phyloP scores from a whole-genome alignment of 2,329 filamentous ascomycete genomes.

The Fusarium oxysporum region DNA sequence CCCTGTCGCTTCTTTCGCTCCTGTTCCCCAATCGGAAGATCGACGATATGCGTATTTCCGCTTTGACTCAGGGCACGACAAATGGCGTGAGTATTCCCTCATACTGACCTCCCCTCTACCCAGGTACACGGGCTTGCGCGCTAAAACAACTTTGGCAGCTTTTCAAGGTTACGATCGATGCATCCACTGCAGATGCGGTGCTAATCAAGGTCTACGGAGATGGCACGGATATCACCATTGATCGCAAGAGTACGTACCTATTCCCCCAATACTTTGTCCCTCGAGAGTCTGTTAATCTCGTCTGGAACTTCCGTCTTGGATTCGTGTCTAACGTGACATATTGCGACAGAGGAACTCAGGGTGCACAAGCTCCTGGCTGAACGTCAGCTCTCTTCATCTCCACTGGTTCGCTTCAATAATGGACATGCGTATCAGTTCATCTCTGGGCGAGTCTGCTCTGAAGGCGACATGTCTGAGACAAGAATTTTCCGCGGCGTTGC shows the following conservation, averaged over 20 bases:
- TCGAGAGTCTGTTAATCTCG: not conserved
- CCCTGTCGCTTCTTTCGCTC: conserved; percentile 11
- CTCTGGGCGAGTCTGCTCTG: conserved; percentile 25
- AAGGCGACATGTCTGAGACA: conserved; percentile 25
- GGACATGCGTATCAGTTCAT: conserved; percentile 39
- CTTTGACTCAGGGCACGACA: conserved; percentile 36
- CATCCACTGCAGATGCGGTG: conserved; percentile 3
- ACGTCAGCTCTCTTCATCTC: conserved; percentile 26
- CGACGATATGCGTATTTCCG: conserved; percentile 5
- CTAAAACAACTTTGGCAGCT: conserved; percentile 23
- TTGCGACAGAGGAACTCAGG: conserved; percentile 34
- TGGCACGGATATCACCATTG: conserved; percentile 39
- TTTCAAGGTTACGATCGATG: conserved; percentile 29
- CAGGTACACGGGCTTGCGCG: not conserved
- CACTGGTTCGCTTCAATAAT: conserved; percentile 36
- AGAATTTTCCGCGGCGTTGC: conserved; percentile 33
- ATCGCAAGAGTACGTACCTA: conserved; percentile 32
- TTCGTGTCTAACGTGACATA: conserved; percentile 17
- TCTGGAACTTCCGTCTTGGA: conserved; percentile 5
- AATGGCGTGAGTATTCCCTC: conserved; percentile 29
- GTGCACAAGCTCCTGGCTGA: conserved; percentile 36
- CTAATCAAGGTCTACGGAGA: conserved; percentile 41
- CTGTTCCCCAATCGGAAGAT: conserved; percentile 21
- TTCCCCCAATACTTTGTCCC: not conserved
- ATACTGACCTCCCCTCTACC: not conserved